Percentiles rank a stretch among this genome's conserved stretches.
Evolutionary conservation across 345 rosid genomes (phyloP).

Genomic region (Diplotaxis tenuifolia): DNA sequence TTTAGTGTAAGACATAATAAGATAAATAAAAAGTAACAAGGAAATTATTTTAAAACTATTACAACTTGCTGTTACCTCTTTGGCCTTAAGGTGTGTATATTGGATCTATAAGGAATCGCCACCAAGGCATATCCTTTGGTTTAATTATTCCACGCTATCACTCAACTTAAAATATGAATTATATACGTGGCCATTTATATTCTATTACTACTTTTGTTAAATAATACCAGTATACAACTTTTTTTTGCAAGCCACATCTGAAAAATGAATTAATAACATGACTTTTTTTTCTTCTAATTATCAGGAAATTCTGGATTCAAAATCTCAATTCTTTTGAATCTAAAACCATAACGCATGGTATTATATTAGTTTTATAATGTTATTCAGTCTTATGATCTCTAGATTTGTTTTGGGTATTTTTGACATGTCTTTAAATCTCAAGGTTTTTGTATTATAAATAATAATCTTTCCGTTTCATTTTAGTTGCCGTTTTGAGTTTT

Average conservation of each 20-base stretch:
- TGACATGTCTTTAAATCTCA: not conserved
- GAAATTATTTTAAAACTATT: not conserved
- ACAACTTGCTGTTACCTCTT: conserved; percentile 20
- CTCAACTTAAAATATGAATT: conserved; percentile 13
- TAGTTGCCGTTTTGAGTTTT: no score
- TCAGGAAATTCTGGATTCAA: not conserved
- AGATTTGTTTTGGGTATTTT: not conserved
- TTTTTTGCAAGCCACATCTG: not conserved
- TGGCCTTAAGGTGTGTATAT: conserved; percentile 15
- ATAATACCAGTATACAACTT: not conserved
- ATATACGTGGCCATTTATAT: conserved; percentile 37
- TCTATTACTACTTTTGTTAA: conserved; percentile 9
- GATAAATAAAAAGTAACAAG: not conserved
- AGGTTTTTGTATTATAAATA: not conserved
- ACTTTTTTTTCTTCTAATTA: no score
- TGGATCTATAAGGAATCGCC: conserved; percentile 44
- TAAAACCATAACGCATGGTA: not conserved
- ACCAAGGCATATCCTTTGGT: conserved; percentile 34
- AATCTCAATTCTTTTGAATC: not conserved
- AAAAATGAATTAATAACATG: not conserved
- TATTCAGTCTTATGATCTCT: not conserved
- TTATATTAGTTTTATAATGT: no score
- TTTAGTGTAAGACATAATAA: no score
- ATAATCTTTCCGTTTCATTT: no score
- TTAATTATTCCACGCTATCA: conserved; percentile 40